Base-by-base conservation (phyloP, 2,329 filamentous ascomycete species). In the Fusarium fracticaudum region DNA sequence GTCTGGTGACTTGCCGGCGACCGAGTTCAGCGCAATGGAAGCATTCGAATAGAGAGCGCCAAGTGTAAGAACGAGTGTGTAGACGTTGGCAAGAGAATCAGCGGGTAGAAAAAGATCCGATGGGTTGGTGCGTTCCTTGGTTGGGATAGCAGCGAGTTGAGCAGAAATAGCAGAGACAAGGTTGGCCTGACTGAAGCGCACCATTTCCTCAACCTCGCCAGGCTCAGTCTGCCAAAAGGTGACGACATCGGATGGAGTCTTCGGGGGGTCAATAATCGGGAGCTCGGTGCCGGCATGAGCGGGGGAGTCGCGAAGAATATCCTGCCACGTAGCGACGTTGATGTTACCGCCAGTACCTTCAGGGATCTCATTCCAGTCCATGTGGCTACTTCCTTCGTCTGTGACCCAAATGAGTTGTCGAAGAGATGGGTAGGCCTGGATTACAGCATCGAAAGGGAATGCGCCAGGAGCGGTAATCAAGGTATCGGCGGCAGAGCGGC, bases 361-460 rank as follows among this genome's bases (percentile, higher is more conserved):
- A 17, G 95, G 95, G 5, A 95, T 90, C 80, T 96, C 94, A 77
- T 94, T 95, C 95, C 96, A 99, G 83, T 98, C 95, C 88, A 99
- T 93, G 80, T 98, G 96, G 76, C 91, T 90, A 85, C 92, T 98
- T 47, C 94, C 94, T 79, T 94, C 90, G 78, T 98, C 96, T 10
- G 97, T 94, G 18, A 98, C 95, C 94, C 95, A 98, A 76, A 98
- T 89, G 38, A 98, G 87, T 76, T 95, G 91, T 70, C 91, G 91
- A 51, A 99, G 87, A 43, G 89, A 87, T 10, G 91, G 88, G 78
- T 93, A 94, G 60, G 86, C 88, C 77, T 91, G 90, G 60, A 91
- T 88, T 18, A 97, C 88, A 43, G 88, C 85, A 71, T 94, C 91
- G 48, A 98, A 90, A 29, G 96, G 94, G 66, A 98, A 89, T n/a